Base-by-base conservation (phyloP, 805 yeast species). In the Teunomyces pallodes region DNA sequence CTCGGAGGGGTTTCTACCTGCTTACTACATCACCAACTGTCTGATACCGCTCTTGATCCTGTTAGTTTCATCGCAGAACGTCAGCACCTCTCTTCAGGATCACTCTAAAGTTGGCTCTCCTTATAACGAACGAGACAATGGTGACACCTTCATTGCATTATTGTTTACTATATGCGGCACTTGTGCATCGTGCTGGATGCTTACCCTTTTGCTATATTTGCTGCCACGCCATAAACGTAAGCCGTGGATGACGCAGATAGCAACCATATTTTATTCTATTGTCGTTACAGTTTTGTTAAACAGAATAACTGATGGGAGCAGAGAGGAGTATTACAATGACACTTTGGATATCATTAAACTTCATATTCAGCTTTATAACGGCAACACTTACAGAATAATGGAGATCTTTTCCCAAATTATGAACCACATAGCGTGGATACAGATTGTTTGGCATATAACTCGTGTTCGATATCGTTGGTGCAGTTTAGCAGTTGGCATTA, bases 121-220 rank as follows among this genome's bases (percentile, higher is more conserved):
- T 6, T 65, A 64, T 45, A 65, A 65, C 48, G 54, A 56, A 20
- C 47, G 59, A 10, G 70, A 69, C 48, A 67, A 67, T 49, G 77
- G 76, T n/a, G 73, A 69, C 51, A 58, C 71, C 16, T 69, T 70
- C 49, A 71, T 73, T 36, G 74, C 77, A 16, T 65, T 82, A 3
- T 65, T 79, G 39, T 83, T 80, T 63, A 76, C 77, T n/a, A 59
- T 77, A 3, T 73, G 81, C 46, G 80, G 83, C 0, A 70, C 80
- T 14, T 80, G 82, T 50, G 80, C 81, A 5, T 76, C 84, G 12
- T 72, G 84, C 26, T 88, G 95, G 95, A 81, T 87, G 81, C 69
- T 88, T 24, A 66, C 84, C 44, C 51, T 86, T 13, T 64, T 86
- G 30, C 69, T 86, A 38, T 58, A 79, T 16, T 60, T 87, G 29